Conservation (phyloP, 1,284 basidiomycete species). For the Boletus semigastroideus region DNA sequence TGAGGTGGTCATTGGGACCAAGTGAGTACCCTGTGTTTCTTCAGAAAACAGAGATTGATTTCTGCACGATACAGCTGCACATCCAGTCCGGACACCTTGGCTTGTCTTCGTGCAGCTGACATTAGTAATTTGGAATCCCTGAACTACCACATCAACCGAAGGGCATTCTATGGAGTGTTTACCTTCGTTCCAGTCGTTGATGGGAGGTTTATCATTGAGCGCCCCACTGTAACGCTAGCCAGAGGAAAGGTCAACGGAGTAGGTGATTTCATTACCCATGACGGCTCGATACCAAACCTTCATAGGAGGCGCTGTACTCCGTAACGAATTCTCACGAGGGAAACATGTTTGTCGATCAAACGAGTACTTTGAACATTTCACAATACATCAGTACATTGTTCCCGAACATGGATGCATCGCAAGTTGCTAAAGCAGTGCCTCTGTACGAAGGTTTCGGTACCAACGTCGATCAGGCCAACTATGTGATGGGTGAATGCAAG, state of each 20-base stretch:
- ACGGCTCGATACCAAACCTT: constrained; percentile 7
- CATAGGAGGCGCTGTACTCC: constrained; percentile 25
- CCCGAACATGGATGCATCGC: constrained; percentile 8
- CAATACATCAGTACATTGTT: constrained; percentile 16
- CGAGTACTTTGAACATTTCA: not conserved
- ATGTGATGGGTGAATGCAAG: constrained; percentile 44
- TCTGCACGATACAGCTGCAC: constrained; percentile 2
- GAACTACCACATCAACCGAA: not conserved
- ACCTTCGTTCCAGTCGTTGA: constrained; percentile 41
- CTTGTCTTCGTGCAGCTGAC: constrained; percentile 5
- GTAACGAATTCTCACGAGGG: constrained; percentile 44
- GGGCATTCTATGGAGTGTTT: constrained; percentile 7
- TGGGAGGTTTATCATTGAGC: constrained; percentile 42
- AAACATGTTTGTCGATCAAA: constrained; percentile 34
- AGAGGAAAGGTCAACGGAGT: constrained; percentile 44
- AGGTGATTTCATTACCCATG: not conserved
- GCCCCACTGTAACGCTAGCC: constrained; percentile 38
- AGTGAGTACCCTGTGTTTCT: not conserved
- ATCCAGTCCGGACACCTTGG: constrained; percentile 1
- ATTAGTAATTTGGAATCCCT: not conserved
- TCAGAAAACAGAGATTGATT: not conserved
- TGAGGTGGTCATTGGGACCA: not conserved
- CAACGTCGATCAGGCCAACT: constrained; percentile 22
- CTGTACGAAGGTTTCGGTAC: constrained; percentile 11
- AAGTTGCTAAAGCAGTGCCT: constrained; percentile 3